Evolutionary conservation across 176 grass and related monocot genomes (phyloP).

Genomic region (Microstegium vimineum): DNA sequence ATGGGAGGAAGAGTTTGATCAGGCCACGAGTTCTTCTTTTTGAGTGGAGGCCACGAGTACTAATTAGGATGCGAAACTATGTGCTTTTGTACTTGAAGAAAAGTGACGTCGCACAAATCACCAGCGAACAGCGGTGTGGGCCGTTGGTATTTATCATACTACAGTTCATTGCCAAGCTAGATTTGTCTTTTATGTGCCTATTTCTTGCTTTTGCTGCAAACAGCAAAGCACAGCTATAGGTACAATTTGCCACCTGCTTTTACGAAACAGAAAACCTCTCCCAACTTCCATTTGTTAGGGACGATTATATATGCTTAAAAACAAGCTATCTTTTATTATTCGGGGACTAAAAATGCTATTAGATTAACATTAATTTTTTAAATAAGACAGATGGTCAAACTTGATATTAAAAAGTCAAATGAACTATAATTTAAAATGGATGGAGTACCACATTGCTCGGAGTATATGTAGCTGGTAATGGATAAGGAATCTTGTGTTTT

Average conservation of each 20-base stretch:
- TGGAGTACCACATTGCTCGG: too few species aligned
- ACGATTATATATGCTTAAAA: neutral
- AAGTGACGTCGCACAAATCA: neutral
- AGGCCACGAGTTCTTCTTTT: neutral
- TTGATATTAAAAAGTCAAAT: too few species aligned
- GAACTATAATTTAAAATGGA: too few species aligned
- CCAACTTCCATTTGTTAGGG: neutral
- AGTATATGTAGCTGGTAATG: neutral
- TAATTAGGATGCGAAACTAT: neutral
- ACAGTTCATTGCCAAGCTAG: neutral
- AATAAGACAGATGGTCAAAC: too few species aligned
- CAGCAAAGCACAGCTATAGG: neutral
- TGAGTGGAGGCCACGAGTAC: neutral
- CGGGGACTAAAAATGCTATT: too few species aligned
- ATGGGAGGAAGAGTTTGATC: constrained; percentile 10
- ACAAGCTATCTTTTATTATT: neutral
- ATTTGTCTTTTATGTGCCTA: neutral
- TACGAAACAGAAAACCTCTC: neutral
- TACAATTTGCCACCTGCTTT: neutral
- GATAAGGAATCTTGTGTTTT: neutral
- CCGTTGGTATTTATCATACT: neutral
- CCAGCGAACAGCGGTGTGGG: neutral
- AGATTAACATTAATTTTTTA: too few species aligned
- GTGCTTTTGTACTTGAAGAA: neutral
- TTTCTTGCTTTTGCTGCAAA: neutral